These are phyloP conservation scores for Penicillium herquei DNA, from an alignment of 495 filamentous ascomycete species.

Conservation along the genomic window DNA sequence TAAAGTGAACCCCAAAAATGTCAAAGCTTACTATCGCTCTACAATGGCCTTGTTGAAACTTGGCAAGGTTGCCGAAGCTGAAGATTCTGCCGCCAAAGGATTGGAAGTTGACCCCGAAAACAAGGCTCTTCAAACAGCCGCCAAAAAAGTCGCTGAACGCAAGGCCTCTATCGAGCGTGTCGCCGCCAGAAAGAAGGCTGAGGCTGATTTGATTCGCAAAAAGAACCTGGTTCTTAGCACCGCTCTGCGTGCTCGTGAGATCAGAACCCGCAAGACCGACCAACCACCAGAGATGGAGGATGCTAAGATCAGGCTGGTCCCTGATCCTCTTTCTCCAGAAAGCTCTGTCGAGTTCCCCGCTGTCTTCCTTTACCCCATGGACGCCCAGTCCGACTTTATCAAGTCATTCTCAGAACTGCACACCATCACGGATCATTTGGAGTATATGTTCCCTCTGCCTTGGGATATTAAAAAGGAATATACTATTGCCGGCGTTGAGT, in stretches of 20 bases:
- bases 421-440: slow-evolving; percentile 66
- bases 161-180: slow-evolving; percentile 38
- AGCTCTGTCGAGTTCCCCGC: slow-evolving; percentile 72
- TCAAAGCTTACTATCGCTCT: slow-evolving; percentile 89
- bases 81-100: slow-evolving; percentile 70
- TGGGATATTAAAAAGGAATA: slow-evolving; percentile 80
- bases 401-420: slow-evolving; percentile 77
- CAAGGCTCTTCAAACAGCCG: slow-evolving; percentile 53
- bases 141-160: slow-evolving; percentile 53
- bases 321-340: slow-evolving; percentile 70
- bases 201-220: slow-evolving; percentile 51
- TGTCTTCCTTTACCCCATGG: slow-evolving; percentile 78
- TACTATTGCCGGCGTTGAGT: slow-evolving; percentile 63
- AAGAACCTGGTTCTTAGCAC: slow-evolving; percentile 60
- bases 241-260: slow-evolving; percentile 73
- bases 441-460: slow-evolving; percentile 76
- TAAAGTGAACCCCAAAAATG: slow-evolving; percentile 68
- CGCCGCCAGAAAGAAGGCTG: slow-evolving; percentile 41
- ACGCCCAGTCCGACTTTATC: slow-evolving; percentile 82
- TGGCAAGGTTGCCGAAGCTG: slow-evolving; percentile 69
- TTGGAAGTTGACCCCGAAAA: slow-evolving; percentile 64
- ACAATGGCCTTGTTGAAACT: slow-evolving; percentile 72
- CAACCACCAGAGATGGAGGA: slow-evolving; percentile 84
- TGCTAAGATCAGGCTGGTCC: slow-evolving; percentile 61
- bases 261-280: slow-evolving; percentile 61